phyloP scores from a whole-genome alignment of 192 early-diverging fungal species.

The Obelidium mucronatum region DNA sequence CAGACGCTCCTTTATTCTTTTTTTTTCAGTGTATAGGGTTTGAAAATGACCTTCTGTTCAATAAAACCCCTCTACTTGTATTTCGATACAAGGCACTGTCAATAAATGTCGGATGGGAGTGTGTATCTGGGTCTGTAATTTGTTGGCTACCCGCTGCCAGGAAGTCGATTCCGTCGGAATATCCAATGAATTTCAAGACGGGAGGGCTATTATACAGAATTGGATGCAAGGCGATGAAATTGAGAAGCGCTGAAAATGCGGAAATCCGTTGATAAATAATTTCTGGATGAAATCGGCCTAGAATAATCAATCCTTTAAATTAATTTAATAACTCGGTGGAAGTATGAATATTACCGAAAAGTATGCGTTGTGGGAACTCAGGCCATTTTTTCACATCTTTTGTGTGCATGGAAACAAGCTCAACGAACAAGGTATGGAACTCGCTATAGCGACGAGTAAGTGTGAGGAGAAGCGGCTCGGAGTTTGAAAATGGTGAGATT shows the following conservation, averaged over 20 bases:
- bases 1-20: background rate
- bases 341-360: background rate
- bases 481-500: conserved; percentile 1
- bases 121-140: no score
- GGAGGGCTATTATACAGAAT: conserved; percentile 20
- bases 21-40: conserved; percentile 18
- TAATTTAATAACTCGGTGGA: no score
- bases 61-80: background rate
- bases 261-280: conserved; percentile 4
- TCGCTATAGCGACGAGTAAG: conserved; percentile 13
- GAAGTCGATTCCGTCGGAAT: no score
- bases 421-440: conserved; percentile 3
- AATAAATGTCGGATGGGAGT: no score
- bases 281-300: conserved; percentile 17
- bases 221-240: conserved; percentile 38
- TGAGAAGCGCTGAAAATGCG: conserved; percentile 33
- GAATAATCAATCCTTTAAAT: no score
- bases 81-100: no score
- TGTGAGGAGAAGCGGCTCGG: background rate
- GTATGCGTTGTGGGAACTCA: conserved; percentile 7
- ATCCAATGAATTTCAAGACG: conserved; percentile 33
- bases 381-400: conserved; percentile 13
- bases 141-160: no score
- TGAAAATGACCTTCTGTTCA: conserved; percentile 15
- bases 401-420: background rate